Evolutionary conservation across 148 eudicot genomes (phyloP).

Genomic region (Rheum nobile): DNA sequence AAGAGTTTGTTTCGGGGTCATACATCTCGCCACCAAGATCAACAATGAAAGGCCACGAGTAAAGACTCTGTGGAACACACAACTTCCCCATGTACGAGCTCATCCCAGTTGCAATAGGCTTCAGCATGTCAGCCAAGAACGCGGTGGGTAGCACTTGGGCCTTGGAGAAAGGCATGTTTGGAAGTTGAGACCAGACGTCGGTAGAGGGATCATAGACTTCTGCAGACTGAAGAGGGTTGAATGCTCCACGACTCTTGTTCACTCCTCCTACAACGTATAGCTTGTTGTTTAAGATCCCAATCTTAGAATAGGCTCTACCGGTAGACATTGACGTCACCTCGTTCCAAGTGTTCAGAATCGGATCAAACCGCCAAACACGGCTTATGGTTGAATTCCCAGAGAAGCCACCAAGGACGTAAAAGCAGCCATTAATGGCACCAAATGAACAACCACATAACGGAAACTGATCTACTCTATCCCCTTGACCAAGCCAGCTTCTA

Average conservation of each 20-base stretch:
- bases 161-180: slow-evolving; percentile 92
- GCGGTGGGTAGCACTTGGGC: slow-evolving; percentile 87
- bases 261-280: slow-evolving; percentile 96
- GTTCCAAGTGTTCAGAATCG: slow-evolving; percentile 60
- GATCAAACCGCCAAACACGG: slow-evolving; percentile 70
- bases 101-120: slow-evolving; percentile 98
- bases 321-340: slow-evolving; percentile 62
- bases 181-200: slow-evolving; percentile 62
- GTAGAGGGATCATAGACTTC: slow-evolving; percentile 79
- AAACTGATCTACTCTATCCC: slow-evolving; percentile 38
- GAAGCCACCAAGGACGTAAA: slow-evolving; percentile 79
- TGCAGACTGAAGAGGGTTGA: slow-evolving; percentile 78
- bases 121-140: slow-evolving; percentile 73
- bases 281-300: slow-evolving; percentile 64
- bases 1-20: slow-evolving; percentile 73
- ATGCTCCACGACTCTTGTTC: slow-evolving; percentile 56
- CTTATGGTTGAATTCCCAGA: slow-evolving; percentile 52
- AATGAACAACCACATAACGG: slow-evolving; percentile 82
- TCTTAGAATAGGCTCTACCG: slow-evolving; percentile 82
- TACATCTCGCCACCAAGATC: slow-evolving; percentile 98
- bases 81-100: slow-evolving; percentile 78
- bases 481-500: slow-evolving; percentile 73
- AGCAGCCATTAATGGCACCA: slow-evolving; percentile 69
- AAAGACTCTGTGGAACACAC: slow-evolving; percentile 91
- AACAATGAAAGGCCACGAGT: slow-evolving; percentile 96